A percentile compares a stretch with the other conserved stretches of the same genome.
Evolutionary conservation across 108 stramenopile species (phyloP).

Genomic region (Pseudonitzschia delicatissima): DNA sequence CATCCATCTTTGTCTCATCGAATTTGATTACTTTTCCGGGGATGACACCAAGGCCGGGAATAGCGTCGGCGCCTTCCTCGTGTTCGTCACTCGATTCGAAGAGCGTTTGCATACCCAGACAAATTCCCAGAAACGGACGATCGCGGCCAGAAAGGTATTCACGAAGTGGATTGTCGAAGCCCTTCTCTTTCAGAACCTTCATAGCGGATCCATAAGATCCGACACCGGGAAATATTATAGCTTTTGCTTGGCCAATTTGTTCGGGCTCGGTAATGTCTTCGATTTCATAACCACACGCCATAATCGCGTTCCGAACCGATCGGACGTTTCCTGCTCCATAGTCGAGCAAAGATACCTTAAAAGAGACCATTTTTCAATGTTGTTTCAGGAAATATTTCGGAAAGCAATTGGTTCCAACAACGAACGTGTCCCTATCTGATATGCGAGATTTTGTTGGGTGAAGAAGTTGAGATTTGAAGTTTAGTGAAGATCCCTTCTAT

Average conservation of each 20-base stretch:
- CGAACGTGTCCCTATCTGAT: no score
- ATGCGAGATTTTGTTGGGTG: no score
- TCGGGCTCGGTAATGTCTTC: slow-evolving; percentile 75
- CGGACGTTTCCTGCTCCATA: slow-evolving; percentile 99
- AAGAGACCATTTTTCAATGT: slow-evolving; percentile 36
- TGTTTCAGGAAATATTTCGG: no score
- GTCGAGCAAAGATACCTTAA: slow-evolving; percentile 91
- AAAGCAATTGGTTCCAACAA: no score
- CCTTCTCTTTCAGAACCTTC: slow-evolving; percentile 60
- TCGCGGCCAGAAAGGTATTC: slow-evolving; percentile 65
- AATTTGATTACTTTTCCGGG: slow-evolving; percentile 89
- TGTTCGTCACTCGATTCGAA: slow-evolving; percentile 93
- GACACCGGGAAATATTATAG: slow-evolving; percentile 94
- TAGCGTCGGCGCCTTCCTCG: slow-evolving; percentile 44
- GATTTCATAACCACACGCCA: slow-evolving; percentile 78
- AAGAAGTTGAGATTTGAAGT: no score
- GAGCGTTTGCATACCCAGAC: slow-evolving; percentile 98
- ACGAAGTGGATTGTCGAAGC: slow-evolving; percentile 79
- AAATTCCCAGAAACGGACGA: slow-evolving; percentile 95
- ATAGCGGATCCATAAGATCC: slow-evolving; percentile 86
- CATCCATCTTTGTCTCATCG: slow-evolving; percentile 61
- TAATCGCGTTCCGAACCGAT: slow-evolving; percentile 91
- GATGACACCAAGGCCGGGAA: slow-evolving; percentile 90
- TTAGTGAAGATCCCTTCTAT: no score
- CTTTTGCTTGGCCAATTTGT: slow-evolving; percentile 83